Evolutionary conservation across 2,329 filamentous ascomycete genomes (phyloP).

Genomic region (Raffaelea ambrosiae): DNA sequence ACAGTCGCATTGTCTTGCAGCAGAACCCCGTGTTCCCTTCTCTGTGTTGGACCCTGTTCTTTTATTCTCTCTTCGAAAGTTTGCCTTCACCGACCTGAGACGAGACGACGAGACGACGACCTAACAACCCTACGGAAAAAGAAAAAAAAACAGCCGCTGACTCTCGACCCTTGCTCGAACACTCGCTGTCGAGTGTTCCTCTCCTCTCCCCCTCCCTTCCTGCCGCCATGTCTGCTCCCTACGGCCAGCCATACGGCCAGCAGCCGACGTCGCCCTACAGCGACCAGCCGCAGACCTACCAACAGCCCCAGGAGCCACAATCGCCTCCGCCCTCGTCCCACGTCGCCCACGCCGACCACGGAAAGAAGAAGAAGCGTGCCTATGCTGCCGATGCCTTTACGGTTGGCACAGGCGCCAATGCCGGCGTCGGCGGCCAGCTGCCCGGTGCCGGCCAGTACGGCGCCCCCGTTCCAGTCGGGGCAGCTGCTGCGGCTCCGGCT

Average conservation of each 20-base stretch:
- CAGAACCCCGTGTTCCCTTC: too few species aligned
- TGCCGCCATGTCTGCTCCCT: slow-evolving; percentile 49
- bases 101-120: too few species aligned
- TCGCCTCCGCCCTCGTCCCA: slow-evolving; percentile 22
- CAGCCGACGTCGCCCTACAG: slow-evolving; percentile 35
- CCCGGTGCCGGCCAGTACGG: slow-evolving; percentile 36
- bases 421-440: slow-evolving; percentile 41
- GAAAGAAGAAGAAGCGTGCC: slow-evolving; percentile 82
- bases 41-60: too few species aligned
- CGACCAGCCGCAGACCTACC: slow-evolving; percentile 29
- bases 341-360: slow-evolving; percentile 30
- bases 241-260: slow-evolving; percentile 25
- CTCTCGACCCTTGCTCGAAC: too few species aligned
- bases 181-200: too few species aligned
- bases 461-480: slow-evolving; percentile 24
- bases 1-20: too few species aligned
- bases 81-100: too few species aligned
- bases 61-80: too few species aligned
- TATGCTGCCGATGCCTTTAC: slow-evolving; percentile 95
- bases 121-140: too few species aligned
- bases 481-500: slow-evolving; percentile 20
- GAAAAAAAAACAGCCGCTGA: too few species aligned
- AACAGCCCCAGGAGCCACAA: slow-evolving; percentile 27
- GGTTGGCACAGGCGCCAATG: slow-evolving; percentile 81
- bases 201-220: too few species aligned